These are phyloP conservation scores for Plasmopara muralis DNA, from an alignment of 352 stramenopile species.

Conservation along the genomic window DNA sequence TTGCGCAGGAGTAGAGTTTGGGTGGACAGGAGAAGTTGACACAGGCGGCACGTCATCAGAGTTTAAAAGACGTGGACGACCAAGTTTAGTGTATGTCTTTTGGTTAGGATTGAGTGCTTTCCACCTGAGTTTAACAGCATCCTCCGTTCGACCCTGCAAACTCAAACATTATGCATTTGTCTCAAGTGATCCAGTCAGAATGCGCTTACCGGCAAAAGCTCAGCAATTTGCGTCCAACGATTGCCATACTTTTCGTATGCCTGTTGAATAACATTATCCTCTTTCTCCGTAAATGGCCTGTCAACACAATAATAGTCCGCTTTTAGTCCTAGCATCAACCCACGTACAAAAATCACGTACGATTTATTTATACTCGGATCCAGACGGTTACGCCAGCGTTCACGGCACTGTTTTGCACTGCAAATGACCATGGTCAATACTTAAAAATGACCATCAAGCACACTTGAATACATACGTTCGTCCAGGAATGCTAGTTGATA, in stretches of 20 bases:
- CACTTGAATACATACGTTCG: constrained; percentile 38
- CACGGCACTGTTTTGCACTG: constrained; percentile 92
- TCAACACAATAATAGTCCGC: constrained; percentile 2
- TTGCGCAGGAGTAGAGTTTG: constrained; percentile 5
- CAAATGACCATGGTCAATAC: neutral
- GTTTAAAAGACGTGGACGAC: constrained; percentile 54
- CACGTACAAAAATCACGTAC: constrained; percentile 21
- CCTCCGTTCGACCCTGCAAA: constrained; percentile 59
- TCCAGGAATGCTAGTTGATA: constrained; percentile 60
- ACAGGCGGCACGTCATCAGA: constrained; percentile 32
- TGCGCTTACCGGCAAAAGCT: constrained; percentile 51
- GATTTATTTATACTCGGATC: constrained; percentile 90
- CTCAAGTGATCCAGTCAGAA: neutral
- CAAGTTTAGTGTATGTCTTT: constrained; percentile 65
- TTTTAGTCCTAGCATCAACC: neutral
- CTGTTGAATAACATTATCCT: constrained; percentile 67
- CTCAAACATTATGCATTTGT: neutral
- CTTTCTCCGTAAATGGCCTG: constrained; percentile 58
- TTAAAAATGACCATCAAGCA: neutral
- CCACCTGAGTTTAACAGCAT: constrained; percentile 77
- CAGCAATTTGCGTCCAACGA: constrained; percentile 83
- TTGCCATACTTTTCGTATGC: constrained; percentile 82
- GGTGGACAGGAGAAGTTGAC: constrained; percentile 25
- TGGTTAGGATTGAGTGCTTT: constrained; percentile 80
- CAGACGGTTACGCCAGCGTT: constrained; percentile 95